Conservation (phyloP, 2,329 filamentous ascomycete genomes). For the Mycogone perniciosa region DNA sequence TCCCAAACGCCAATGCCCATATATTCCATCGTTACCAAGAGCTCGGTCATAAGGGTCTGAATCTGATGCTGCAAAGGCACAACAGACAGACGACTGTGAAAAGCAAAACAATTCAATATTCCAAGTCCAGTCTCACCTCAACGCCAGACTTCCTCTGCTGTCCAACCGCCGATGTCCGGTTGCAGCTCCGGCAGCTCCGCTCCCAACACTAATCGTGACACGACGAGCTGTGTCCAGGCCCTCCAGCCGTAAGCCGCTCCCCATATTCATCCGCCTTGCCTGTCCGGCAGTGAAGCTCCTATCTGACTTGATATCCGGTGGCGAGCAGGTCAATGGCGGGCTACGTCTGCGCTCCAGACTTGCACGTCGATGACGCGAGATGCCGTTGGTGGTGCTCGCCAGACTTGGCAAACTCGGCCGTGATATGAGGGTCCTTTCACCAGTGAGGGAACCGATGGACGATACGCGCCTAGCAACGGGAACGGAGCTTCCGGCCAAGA, state of each 20-base stretch:
- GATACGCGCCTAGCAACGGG: slow-evolving; percentile 39
- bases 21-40: not conserved
- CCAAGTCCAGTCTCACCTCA: slow-evolving; percentile 22
- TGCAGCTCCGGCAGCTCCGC: slow-evolving; percentile 14
- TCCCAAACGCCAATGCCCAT: slow-evolving; percentile 8
- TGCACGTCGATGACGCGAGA: slow-evolving; percentile 47
- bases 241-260: slow-evolving; percentile 33
- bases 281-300: slow-evolving; percentile 47
- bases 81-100: not conserved
- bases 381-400: slow-evolving; percentile 48
- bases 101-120: not conserved
- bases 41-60: not conserved
- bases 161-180: slow-evolving; percentile 25
- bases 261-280: slow-evolving; percentile 52
- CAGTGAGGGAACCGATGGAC: slow-evolving; percentile 34
- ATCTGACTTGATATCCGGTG: slow-evolving; percentile 34
- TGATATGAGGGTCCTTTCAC: slow-evolving; percentile 20
- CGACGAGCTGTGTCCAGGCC: slow-evolving; percentile 25
- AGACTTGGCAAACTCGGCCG: slow-evolving; percentile 35
- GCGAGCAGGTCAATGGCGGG: slow-evolving; percentile 48
- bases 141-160: slow-evolving; percentile 21
- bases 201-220: slow-evolving; percentile 32
- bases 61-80: not conserved
- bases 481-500: slow-evolving; percentile 29
- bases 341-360: slow-evolving; percentile 46